These are phyloP conservation scores for Lyophyllum decastes DNA, from an alignment of 768 basidiomycete genomes.

Conservation along the genomic window DNA sequence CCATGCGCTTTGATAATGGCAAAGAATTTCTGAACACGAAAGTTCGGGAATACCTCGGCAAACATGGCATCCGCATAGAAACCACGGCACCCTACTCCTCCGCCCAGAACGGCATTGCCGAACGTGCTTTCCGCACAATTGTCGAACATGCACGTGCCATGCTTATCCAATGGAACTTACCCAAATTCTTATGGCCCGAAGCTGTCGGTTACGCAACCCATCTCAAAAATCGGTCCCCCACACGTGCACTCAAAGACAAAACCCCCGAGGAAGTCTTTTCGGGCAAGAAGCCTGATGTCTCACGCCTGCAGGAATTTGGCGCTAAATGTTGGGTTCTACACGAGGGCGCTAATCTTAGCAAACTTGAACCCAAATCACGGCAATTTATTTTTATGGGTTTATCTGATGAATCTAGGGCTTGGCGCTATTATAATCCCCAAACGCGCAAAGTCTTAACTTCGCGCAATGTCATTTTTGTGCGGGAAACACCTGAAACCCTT, in stretches of 20 bases:
- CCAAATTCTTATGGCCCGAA: neutral
- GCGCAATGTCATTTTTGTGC: constrained; percentile 4
- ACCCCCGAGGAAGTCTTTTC: constrained; percentile 6
- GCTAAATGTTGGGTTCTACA: neutral
- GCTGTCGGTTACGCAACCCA: constrained; percentile 1
- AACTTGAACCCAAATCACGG: too few species aligned
- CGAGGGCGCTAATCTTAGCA: too few species aligned
- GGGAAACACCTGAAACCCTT: neutral
- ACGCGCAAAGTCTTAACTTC: too few species aligned
- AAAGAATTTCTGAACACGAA: neutral
- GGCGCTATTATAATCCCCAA: too few species aligned
- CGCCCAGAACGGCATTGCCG: constrained; percentile 1
- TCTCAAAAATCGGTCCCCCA: too few species aligned
- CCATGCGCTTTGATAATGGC: neutral
- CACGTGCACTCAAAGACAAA: neutral
- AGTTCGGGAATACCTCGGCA: neutral
- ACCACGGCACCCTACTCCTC: neutral
- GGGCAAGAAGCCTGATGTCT: constrained; percentile 5
- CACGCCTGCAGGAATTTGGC: neutral
- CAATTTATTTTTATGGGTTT: too few species aligned
- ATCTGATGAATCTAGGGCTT: too few species aligned
- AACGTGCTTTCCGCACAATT: neutral
- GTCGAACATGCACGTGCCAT: constrained; percentile 4
- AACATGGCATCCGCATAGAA: neutral
- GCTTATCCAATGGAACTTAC: neutral